phyloP scores from a whole-genome alignment of 768 basidiomycete species.

The Steccherinum ochraceum region DNA sequence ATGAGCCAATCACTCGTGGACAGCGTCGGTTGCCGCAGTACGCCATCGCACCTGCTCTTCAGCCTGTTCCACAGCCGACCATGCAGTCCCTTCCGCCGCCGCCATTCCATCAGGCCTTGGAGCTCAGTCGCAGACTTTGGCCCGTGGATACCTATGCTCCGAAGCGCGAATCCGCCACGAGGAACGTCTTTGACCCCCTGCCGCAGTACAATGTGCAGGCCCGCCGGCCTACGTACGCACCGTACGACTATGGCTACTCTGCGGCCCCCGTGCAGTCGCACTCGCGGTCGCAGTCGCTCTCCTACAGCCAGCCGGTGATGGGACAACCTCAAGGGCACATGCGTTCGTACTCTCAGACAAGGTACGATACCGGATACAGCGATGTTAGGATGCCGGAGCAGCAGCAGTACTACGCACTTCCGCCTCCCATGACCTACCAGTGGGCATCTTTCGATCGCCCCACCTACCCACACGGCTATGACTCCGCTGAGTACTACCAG shows the following conservation, averaged over 20 bases:
- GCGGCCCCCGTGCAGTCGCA: slow-evolving; percentile 23
- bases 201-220: background rate
- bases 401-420: slow-evolving; percentile 33
- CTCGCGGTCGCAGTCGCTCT: slow-evolving; percentile 52
- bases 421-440: slow-evolving; percentile 30
- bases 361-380: slow-evolving; percentile 46
- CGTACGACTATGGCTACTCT: slow-evolving; percentile 18
- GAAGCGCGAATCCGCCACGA: slow-evolving; percentile 10
- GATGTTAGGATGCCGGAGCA: slow-evolving; percentile 38
- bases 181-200: background rate
- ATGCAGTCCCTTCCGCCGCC: slow-evolving; percentile 44
- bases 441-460: slow-evolving; percentile 38
- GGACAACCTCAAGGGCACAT: slow-evolving; percentile 39
- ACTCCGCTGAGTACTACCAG: slow-evolving; percentile 18
- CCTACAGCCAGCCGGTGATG: slow-evolving; percentile 45
- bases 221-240: slow-evolving; percentile 9
- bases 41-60: slow-evolving; percentile 29
- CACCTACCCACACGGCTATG: slow-evolving; percentile 14
- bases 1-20: slow-evolving; percentile 63
- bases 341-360: slow-evolving; percentile 56
- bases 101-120: slow-evolving; percentile 24
- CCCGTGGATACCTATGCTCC: slow-evolving; percentile 17
- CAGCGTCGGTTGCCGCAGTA: slow-evolving; percentile 49
- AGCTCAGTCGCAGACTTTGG: slow-evolving; percentile 25
- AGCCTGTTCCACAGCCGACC: slow-evolving; percentile 22